Conservation (phyloP, 768 basidiomycete genomes). For the Mrakia hoshinonis region DNA sequence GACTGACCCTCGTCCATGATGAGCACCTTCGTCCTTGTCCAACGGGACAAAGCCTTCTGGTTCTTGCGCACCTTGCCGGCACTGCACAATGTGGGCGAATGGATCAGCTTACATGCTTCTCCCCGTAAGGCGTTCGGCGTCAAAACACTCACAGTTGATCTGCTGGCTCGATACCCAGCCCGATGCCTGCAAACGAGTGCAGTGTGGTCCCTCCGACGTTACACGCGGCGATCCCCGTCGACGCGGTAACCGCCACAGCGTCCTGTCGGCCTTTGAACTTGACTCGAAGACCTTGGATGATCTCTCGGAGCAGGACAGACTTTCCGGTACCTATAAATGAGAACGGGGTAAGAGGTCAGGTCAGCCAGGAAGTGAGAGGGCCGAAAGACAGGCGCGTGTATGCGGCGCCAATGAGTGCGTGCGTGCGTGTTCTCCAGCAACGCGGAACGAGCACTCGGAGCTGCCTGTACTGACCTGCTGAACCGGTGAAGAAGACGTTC, state of each 20-base stretch:
- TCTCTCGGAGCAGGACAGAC: constrained; percentile 38
- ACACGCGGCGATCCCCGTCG: constrained; percentile 29
- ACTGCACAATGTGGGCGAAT: constrained; percentile 38
- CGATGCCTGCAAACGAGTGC: constrained; percentile 28
- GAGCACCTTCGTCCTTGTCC: constrained; percentile 74
- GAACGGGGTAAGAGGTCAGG: neutral
- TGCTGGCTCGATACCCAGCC: constrained; percentile 24
- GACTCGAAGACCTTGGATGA: constrained; percentile 30
- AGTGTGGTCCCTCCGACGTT: constrained; percentile 29
- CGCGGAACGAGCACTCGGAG: neutral
- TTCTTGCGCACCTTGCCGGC: constrained; percentile 65
- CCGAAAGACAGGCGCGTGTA: neutral
- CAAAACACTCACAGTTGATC: constrained; percentile 25
- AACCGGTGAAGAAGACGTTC: constrained; percentile 38
- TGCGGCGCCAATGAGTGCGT: neutral
- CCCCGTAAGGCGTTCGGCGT: no score
- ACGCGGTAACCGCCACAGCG: constrained; percentile 29
- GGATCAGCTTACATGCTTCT: neutral
- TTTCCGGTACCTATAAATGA: constrained; percentile 35
- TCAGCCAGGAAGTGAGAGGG: neutral
- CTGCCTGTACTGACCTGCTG: constrained; percentile 32
- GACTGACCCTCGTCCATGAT: constrained; percentile 76
- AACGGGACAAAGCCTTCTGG: constrained; percentile 68
- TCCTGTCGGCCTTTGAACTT: constrained; percentile 22
- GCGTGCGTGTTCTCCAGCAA: neutral